phyloP scores from a whole-genome alignment of 169 alveolate species.

The Perkinsus chesapeaki region DNA sequence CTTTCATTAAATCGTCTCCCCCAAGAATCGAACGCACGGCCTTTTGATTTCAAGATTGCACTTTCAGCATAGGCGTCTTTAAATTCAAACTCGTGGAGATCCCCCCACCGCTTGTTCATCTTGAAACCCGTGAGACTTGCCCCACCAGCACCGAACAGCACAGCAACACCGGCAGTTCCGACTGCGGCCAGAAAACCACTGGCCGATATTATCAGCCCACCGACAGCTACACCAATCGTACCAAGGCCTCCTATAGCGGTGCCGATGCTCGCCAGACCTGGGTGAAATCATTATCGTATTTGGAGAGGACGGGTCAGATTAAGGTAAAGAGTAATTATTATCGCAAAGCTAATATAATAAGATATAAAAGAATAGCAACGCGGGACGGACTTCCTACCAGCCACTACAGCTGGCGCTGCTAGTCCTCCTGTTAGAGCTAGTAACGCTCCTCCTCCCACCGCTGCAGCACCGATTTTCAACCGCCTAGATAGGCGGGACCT shows the following conservation, averaged over 20 bases:
- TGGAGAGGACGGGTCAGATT: not conserved
- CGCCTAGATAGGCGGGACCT: slow-evolving; percentile 18
- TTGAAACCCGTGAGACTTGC: slow-evolving; percentile 53
- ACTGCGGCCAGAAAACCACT: slow-evolving; percentile 29
- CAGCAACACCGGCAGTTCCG: slow-evolving; percentile 47
- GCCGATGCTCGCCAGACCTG: not conserved
- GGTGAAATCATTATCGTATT: not conserved
- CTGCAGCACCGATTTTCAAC: slow-evolving; percentile 61
- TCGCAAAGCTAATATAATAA: not conserved
- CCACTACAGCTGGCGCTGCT: slow-evolving; percentile 76
- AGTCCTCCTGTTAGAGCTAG: slow-evolving; percentile 75
- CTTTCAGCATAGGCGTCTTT: not conserved
- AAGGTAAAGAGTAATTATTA: not conserved
- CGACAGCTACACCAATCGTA: not conserved
- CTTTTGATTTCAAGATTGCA: not conserved
- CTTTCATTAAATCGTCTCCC: not conserved
- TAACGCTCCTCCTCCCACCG: slow-evolving; percentile 72
- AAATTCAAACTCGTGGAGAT: slow-evolving; percentile 43
- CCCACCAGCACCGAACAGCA: slow-evolving; percentile 56
- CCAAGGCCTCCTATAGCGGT: not conserved
- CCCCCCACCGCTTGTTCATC: slow-evolving; percentile 41
- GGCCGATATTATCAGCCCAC: not conserved
- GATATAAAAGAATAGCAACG: slow-evolving; percentile 11
- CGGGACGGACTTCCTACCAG: slow-evolving; percentile 49
- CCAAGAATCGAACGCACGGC: slow-evolving; percentile 1